Evolutionary conservation across 768 basidiomycete species (phyloP).

Genomic region (Lyophyllum shimeji): DNA sequence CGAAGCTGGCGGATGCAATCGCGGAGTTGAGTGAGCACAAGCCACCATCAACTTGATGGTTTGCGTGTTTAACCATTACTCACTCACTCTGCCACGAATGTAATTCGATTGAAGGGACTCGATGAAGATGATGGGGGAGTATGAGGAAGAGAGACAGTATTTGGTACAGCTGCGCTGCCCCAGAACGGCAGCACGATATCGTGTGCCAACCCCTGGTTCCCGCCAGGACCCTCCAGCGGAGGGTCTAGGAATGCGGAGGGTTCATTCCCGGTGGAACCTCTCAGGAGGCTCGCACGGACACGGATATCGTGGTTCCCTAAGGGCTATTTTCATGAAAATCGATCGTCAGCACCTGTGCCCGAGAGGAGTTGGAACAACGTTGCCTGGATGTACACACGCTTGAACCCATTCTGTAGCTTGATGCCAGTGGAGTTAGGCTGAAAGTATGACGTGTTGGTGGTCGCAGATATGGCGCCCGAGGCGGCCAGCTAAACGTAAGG

Average conservation of each 20-base stretch:
- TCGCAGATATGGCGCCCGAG: neutral
- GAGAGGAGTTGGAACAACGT: neutral
- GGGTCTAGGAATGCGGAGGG: slow-evolving; percentile 34
- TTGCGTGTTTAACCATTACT: too few species aligned
- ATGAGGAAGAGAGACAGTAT: too few species aligned
- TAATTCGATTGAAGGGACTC: too few species aligned
- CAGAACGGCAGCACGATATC: slow-evolving; percentile 27
- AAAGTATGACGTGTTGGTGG: slow-evolving; percentile 18
- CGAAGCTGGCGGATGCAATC: neutral
- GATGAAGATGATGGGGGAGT: too few species aligned
- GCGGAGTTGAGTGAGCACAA: neutral
- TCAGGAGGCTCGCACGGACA: slow-evolving; percentile 32
- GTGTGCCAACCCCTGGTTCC: slow-evolving; percentile 27
- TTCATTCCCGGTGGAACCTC: slow-evolving; percentile 33
- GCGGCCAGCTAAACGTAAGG: neutral
- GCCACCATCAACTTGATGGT: too few species aligned
- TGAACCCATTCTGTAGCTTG: slow-evolving; percentile 34
- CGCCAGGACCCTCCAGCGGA: slow-evolving; percentile 33
- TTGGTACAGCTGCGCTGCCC: too few species aligned
- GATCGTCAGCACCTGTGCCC: neutral
- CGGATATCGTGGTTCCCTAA: slow-evolving; percentile 36
- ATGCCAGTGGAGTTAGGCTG: slow-evolving; percentile 31
- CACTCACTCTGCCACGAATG: too few species aligned
- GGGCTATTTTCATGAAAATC: slow-evolving; percentile 20
- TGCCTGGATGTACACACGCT: slow-evolving; percentile 33